phyloP scores from a whole-genome alignment of 306 rosid species.

The Arachis stenosperma region DNA sequence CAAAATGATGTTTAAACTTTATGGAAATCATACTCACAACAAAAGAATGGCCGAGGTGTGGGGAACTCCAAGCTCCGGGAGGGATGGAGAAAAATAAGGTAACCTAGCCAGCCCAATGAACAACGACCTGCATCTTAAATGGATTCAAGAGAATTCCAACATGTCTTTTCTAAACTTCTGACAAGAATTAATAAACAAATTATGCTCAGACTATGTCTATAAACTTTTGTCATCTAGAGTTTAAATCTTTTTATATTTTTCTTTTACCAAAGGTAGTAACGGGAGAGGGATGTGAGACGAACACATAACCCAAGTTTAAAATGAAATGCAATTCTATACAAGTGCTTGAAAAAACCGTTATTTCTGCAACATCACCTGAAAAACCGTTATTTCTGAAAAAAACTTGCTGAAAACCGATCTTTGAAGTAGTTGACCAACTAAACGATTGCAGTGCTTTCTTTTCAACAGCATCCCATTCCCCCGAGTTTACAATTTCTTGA shows the following conservation, averaged over 20 bases:
- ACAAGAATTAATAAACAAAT: not conserved
- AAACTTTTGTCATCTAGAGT: not conserved
- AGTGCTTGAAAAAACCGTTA: not conserved
- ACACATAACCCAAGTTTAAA: too few relatives aligned
- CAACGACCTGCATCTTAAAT: constrained; percentile 17
- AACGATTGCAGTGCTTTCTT: not conserved
- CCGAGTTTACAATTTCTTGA: constrained; percentile 5
- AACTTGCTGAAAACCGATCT: constrained; percentile 1
- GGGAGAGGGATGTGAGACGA: too few relatives aligned
- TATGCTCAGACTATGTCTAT: constrained; percentile 16
- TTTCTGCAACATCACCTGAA: constrained; percentile 6
- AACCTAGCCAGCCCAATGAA: constrained; percentile 42
- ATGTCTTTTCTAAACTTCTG: not conserved
- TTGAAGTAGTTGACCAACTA: constrained; percentile 3
- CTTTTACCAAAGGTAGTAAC: too few relatives aligned
- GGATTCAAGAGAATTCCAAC: constrained; percentile 23
- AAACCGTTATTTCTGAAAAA: constrained; percentile 22
- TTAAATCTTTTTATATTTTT: too few relatives aligned
- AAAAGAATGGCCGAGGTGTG: constrained; percentile 25
- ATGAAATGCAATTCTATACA: too few relatives aligned
- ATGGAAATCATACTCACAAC: constrained; percentile 42
- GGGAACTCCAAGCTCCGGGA: constrained; percentile 29
- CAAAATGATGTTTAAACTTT: not conserved
- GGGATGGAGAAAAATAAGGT: constrained; percentile 43
- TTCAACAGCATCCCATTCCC: constrained; percentile 19